Conservation (phyloP, 768 basidiomycete species). For the Russula griseocarnosa region DNA sequence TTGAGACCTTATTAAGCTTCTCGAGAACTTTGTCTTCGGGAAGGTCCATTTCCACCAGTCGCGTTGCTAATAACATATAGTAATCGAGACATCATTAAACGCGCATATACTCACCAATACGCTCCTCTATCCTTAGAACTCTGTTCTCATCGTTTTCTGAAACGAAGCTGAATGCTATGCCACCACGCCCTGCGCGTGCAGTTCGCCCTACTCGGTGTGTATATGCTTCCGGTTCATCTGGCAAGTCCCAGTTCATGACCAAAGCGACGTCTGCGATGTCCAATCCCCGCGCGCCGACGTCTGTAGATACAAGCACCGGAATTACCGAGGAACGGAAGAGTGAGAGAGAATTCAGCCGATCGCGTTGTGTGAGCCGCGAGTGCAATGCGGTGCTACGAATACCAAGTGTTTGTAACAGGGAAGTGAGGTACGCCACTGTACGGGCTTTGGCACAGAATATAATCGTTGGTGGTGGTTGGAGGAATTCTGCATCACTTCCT, state of each 20-base stretch:
- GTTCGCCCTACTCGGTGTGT: slow-evolving; percentile 94
- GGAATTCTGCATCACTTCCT: slow-evolving; percentile 43
- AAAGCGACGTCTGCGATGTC: slow-evolving; percentile 96
- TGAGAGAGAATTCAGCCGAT: slow-evolving; percentile 77
- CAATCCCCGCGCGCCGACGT: slow-evolving; percentile 91
- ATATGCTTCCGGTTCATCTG: slow-evolving; percentile 86
- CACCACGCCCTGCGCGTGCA: slow-evolving; percentile 84
- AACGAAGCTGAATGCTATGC: slow-evolving; percentile 89
- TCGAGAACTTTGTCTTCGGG: slow-evolving; percentile 81
- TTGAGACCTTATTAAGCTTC: slow-evolving; percentile 82
- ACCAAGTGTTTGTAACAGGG: slow-evolving; percentile 67
- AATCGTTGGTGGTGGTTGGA: slow-evolving; percentile 90
- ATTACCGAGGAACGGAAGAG: slow-evolving; percentile 83
- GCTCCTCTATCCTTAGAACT: slow-evolving; percentile 75
- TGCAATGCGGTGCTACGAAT: slow-evolving; percentile 90
- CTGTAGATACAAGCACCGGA: slow-evolving; percentile 90
- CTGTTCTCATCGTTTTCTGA: slow-evolving; percentile 89
- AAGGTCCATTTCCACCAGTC: slow-evolving; percentile 67
- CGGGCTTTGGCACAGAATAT: slow-evolving; percentile 85
- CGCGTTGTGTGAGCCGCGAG: slow-evolving; percentile 88
- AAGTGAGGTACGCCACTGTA: slow-evolving; percentile 86
- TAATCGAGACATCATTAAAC: background rate
- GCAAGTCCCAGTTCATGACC: slow-evolving; percentile 97
- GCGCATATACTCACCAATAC: slow-evolving; percentile 61
- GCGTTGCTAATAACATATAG: slow-evolving; percentile 41